Evolutionary conservation across 139 green algal species (phyloP).

Genomic region (Dunaliella primolecta): DNA sequence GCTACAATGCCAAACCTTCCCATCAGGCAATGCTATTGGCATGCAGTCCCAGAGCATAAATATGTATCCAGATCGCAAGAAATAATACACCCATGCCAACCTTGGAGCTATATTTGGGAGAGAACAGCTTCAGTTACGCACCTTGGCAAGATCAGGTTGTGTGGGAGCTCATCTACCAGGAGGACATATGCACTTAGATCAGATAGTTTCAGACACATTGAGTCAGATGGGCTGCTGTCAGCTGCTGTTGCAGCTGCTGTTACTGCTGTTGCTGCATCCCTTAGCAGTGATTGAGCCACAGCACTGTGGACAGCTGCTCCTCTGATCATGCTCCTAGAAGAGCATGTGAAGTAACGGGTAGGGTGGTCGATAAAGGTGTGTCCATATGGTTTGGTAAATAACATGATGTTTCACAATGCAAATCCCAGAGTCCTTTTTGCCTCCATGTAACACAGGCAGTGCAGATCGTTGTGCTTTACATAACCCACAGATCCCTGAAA

Average conservation of each 20-base stretch:
- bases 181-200: background rate
- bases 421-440: too few relatives aligned
- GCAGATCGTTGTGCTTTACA: too few relatives aligned
- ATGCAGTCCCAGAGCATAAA: background rate
- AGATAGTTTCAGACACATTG: background rate
- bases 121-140: background rate
- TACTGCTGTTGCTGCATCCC: background rate
- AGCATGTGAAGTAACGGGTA: too few relatives aligned
- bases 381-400: too few relatives aligned
- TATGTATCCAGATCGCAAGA: background rate
- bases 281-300: background rate
- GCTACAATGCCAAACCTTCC: too few relatives aligned
- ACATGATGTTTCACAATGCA: too few relatives aligned
- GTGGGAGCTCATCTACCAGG: background rate
- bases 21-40: background rate
- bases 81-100: background rate
- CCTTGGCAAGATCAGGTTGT: background rate
- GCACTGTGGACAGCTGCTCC: background rate
- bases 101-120: too few relatives aligned
- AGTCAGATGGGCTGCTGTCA: background rate
- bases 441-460: too few relatives aligned
- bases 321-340: background rate
- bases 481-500: too few relatives aligned
- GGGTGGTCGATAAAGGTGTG: too few relatives aligned
- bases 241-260: background rate